Evolutionary conservation across 495 filamentous ascomycete species (phyloP), one percentile per base, ranked within the genome.

Genomic region (Aspergillus heteromorphus): DNA sequence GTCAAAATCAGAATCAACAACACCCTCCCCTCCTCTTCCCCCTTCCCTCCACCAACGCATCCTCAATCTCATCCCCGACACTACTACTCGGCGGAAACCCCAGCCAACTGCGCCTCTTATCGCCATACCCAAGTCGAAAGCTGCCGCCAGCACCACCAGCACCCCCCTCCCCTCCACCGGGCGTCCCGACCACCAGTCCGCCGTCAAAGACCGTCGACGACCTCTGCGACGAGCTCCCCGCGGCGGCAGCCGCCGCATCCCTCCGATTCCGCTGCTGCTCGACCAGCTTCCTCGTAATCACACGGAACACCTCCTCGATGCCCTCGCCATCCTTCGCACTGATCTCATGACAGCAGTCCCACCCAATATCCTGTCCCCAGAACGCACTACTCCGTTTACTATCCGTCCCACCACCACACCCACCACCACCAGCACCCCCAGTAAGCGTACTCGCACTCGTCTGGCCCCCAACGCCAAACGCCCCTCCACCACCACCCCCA

Each of bases 341-440:
- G 61, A 98, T 92, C 74, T 98, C 92, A 70, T 97, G 92, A 63
- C 92, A 97, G 57, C 89, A 92, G 64, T 96, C 92, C 91, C 91
- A 96, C 10, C 90, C 90, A 7, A 89, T 85, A 61, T 96, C 91
- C 63, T 93, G 88, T 2, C 87, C 88, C 91, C 91, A 95, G 65
- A 95, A 92, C 5, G 87, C 89, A 31, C 82, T 87, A 56, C 83
- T 88, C 31, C 90, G 81, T 65, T 95, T 95, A 67, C 81, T 86
- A 65, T 83, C 82, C 6, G 87, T 84, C n/a, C n/a, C n/a, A n/a
- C n/a, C n/a, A 27, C 23, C 7, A 27, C 7, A 3, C 23, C 23
- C 23, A 7, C 23, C 23, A 3, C 23, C 23, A 27, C 23, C 23
- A 27, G 23, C 23, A 7, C 23, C 23, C 42, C 81, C 85, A 49